Percentiles rank a stretch among this genome's conserved stretches.
Conservation (phyloP, 2,329 filamentous ascomycete species). For the Diaporthe sp. region DNA sequence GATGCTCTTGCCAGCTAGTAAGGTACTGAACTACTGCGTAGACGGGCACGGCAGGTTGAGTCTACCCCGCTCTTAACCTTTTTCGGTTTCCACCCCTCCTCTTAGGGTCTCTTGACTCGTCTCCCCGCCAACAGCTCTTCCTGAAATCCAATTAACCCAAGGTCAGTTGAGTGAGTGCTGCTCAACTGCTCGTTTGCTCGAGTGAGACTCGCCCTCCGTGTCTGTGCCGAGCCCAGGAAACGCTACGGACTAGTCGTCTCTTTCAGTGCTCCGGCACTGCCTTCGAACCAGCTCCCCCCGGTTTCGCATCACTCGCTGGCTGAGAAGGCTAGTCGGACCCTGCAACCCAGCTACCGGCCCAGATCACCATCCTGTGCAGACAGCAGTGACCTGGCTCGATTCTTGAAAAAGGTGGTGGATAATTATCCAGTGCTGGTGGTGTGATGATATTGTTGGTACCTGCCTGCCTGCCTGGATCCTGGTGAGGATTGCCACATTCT, state of each 20-base stretch:
- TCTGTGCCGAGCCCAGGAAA: background rate
- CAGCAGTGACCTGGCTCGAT: background rate
- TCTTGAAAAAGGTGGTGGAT: background rate
- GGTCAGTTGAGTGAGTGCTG: background rate
- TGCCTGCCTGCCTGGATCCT: background rate
- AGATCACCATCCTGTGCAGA: background rate
- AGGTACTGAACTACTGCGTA: background rate
- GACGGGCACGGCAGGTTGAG: background rate
- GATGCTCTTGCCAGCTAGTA: background rate
- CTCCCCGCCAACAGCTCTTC: slow-evolving; percentile 21
- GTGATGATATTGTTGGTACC: background rate
- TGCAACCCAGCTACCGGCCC: background rate
- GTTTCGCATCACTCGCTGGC: background rate
- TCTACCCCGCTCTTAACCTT: slow-evolving; percentile 22
- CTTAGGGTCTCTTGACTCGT: slow-evolving; percentile 1
- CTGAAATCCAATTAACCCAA: background rate
- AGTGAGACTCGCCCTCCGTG: background rate
- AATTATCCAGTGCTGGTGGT: background rate
- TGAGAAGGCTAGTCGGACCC: background rate
- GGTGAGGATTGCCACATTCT: background rate
- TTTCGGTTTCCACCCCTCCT: background rate
- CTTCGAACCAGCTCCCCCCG: background rate
- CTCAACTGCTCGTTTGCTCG: slow-evolving; percentile 2
- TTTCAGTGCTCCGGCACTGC: background rate
- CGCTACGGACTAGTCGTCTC: background rate